Percentiles rank a stretch among this genome's conserved stretches.
These are phyloP conservation scores for Helianthus tuberosus DNA, from an alignment of 129 eudicot genomes.

Conservation along the genomic window DNA sequence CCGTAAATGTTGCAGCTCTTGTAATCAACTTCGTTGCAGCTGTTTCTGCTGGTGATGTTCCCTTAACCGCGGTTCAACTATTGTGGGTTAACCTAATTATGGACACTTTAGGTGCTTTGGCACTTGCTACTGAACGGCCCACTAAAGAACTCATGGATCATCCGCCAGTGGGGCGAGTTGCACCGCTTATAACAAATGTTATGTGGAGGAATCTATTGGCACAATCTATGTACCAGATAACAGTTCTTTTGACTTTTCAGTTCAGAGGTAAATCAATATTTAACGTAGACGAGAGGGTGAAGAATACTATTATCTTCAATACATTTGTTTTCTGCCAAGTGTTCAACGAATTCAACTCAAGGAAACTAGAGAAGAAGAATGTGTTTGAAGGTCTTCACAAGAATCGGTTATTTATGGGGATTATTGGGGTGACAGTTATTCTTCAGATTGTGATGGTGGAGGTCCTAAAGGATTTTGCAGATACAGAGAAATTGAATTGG, in stretches of 20 bases:
- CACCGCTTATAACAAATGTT: conserved; percentile 75
- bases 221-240: conserved; percentile 70
- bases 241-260: conserved; percentile 59
- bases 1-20: conserved; percentile 90
- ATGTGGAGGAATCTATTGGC: conserved; percentile 91
- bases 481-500: conserved; percentile 69
- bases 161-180: conserved; percentile 75
- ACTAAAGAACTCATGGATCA: conserved; percentile 72
- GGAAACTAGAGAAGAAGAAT: conserved; percentile 75
- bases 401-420: conserved; percentile 63
- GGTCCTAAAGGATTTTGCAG: conserved; percentile 67
- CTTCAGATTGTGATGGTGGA: conserved; percentile 90
- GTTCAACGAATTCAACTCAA: conserved; percentile 76
- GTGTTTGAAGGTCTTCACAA: conserved; percentile 67
- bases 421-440: conserved; percentile 57
- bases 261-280: conserved; percentile 66
- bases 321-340: conserved; percentile 89
- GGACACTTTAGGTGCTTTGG: conserved; percentile 89
- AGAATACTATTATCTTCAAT: conserved; percentile 74
- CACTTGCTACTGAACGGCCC: conserved; percentile 80
- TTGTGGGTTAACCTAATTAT: conserved; percentile 86
- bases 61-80: conserved; percentile 75
- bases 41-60: conserved; percentile 80
- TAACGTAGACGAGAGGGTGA: conserved; percentile 53
- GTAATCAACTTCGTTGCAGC: conserved; percentile 82